Percentiles rank a stretch among this genome's conserved stretches.
phyloP scores from a whole-genome alignment of 2,329 filamentous ascomycete genomes.

The Amylocarpus encephaloides region DNA sequence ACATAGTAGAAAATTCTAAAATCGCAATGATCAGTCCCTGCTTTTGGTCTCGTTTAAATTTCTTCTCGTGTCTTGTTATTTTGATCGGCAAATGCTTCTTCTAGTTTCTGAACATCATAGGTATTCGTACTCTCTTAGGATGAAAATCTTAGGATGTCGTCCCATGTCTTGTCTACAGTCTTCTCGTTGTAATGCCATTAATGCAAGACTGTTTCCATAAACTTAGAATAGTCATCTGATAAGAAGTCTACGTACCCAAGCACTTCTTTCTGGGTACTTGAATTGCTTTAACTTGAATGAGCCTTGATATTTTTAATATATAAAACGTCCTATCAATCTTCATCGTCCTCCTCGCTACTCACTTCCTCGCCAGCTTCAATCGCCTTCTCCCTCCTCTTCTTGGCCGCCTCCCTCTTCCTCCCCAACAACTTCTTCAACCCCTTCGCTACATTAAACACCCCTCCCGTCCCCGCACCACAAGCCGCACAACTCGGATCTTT shows the following conservation, averaged over 20 bases:
- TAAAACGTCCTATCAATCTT: conserved; percentile 19
- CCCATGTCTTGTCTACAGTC: too few species aligned
- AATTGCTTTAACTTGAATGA: neutral
- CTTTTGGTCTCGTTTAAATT: neutral
- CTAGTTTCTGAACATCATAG: too few species aligned
- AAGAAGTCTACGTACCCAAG: neutral
- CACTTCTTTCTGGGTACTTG: too few species aligned
- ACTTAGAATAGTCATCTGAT: neutral
- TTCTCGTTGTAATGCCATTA: too few species aligned
- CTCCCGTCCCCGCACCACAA: conserved; percentile 77
- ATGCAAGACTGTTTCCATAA: too few species aligned
- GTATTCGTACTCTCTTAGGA: too few species aligned
- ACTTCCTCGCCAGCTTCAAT: conserved; percentile 47
- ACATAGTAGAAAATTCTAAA: too few species aligned
- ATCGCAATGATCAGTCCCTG: neutral
- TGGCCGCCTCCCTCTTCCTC: conserved; percentile 53
- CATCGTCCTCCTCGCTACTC: conserved; percentile 38
- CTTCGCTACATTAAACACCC: conserved; percentile 85
- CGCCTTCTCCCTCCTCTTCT: conserved; percentile 45
- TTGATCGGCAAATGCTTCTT: too few species aligned
- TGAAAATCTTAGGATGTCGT: too few species aligned
- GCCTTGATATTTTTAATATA: neutral
- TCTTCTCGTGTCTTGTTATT: too few species aligned
- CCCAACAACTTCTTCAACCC: conserved; percentile 70
- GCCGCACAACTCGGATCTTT: conserved; percentile 82